These are phyloP conservation scores for Ceratocystis diversiconidia DNA, from an alignment of 2,329 filamentous ascomycete species.

Conservation along the genomic window DNA sequence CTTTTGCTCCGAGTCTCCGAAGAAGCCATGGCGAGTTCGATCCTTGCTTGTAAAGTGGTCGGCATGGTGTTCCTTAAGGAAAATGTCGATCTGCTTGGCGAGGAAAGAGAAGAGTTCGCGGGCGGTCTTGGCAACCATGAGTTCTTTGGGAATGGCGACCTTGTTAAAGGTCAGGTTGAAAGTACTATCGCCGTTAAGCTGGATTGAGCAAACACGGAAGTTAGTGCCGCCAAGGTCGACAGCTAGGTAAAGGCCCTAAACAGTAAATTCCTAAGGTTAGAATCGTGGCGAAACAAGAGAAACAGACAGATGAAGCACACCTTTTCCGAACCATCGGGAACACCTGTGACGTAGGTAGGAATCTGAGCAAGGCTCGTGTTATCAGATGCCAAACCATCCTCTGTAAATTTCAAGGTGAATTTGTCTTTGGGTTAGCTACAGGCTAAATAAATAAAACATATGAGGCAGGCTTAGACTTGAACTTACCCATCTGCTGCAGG, in stretches of 20 bases:
- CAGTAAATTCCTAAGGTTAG: neutral
- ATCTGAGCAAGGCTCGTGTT: conserved; percentile 84
- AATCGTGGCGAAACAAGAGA: neutral
- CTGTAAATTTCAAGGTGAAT: conserved; percentile 30
- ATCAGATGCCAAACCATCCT: conserved; percentile 66
- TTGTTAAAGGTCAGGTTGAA: conserved; percentile 91
- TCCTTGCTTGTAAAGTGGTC: conserved; percentile 51
- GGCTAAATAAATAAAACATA: neutral
- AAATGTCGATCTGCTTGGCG: conserved; percentile 79
- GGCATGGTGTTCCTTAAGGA: conserved; percentile 73
- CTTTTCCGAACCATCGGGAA: conserved; percentile 96
- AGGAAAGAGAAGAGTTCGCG: conserved; percentile 84
- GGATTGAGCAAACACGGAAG: conserved; percentile 91
- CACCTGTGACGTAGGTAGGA: conserved; percentile 87
- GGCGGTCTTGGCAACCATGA: conserved; percentile 81
- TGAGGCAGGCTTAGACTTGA: no score
- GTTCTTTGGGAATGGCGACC: conserved; percentile 71
- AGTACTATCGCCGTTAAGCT: conserved; percentile 84
- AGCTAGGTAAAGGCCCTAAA: conserved; percentile 79
- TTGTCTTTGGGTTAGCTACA: neutral
- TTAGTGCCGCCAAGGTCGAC: conserved; percentile 98
- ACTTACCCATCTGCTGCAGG: conserved; percentile 61
- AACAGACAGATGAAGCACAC: conserved; percentile 31
- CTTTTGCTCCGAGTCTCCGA: conserved; percentile 44
- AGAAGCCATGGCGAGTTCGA: conserved; percentile 44